Evolutionary conservation across 768 basidiomycete species (phyloP), one percentile per base, ranked within the genome.

Genomic region (Collybia sordida): DNA sequence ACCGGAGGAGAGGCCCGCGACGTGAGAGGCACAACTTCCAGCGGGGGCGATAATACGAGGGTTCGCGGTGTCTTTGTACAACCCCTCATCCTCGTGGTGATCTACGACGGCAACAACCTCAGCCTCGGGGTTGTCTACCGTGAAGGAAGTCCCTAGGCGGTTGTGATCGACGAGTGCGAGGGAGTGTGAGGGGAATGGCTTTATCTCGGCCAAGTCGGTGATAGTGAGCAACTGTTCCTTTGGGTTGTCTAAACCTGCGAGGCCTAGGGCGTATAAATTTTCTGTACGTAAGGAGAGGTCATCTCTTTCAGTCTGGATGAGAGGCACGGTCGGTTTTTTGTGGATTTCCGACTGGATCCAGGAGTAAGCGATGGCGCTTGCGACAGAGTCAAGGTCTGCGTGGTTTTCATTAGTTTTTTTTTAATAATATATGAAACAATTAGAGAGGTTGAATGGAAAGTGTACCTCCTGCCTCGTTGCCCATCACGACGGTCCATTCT

Each of bases 161-260:
- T 98, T 99, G 67, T 98, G 95, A 66, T 99, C 97, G 38, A 98
- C 93, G 15, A 99, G 77, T 0, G 83, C 89, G 60, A 91, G 91
- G 5, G 68, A 73, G 14, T 74, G 73, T 4, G 80, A 81, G 0
- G 81, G 79, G 51, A 78, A 75, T 1, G 78, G 65, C 39, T 64
- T 47, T n/a, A 73, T 58, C 6, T 64, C 55, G 0, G 79, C 70
- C n/a, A 93, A 49, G 57, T 95, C 90, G 49, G 81, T 80, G 17
- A 85, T 64, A 50, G 83, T 85, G 23, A 95, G 74, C 2, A 96
- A 72, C 49, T 84, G 74, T 8, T 75, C 69, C 22, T 70, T 65
- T 25, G 79, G 71, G 1, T 79, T 61, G 22, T 72, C 64, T 18
- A 93, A 61, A 0, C 77, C 78, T 0, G 85, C 82, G 15, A 81